phyloP scores from a whole-genome alignment of 1,139 yeast species.

The Geotrichum phurueaensis region DNA sequence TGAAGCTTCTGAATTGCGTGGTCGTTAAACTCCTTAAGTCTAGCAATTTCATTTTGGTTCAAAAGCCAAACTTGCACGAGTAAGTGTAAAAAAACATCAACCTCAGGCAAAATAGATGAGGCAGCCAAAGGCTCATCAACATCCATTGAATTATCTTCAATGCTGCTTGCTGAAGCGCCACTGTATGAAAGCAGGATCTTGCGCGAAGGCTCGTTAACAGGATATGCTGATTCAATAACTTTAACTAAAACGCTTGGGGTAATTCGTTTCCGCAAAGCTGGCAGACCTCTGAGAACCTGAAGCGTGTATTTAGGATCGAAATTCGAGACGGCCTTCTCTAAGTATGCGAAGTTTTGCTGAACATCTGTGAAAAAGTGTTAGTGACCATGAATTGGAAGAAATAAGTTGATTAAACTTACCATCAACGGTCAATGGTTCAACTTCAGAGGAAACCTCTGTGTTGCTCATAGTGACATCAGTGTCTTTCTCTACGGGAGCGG shows the following conservation, averaged over 20 bases:
- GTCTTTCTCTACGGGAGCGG: conserved; percentile 9
- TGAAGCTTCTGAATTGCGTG: conserved; percentile 53
- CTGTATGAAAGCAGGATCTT: conserved; percentile 41
- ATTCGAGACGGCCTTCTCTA: conserved; percentile 65
- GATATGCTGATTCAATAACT: conserved; percentile 52
- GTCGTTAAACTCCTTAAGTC: conserved; percentile 30
- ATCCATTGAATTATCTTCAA: conserved; percentile 25
- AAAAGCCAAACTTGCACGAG: conserved; percentile 70
- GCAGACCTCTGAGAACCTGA: conserved; percentile 78
- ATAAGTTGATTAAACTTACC: conserved; percentile 24
- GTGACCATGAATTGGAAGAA: conserved; percentile 37
- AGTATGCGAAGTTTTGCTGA: conserved; percentile 48
- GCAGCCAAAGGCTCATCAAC: conserved; percentile 28
- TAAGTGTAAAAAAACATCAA: conserved; percentile 74
- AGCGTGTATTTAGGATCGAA: conserved; percentile 84
- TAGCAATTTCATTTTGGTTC: conserved; percentile 45
- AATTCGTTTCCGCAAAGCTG: conserved; percentile 63
- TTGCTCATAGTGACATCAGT: conserved; percentile 13
- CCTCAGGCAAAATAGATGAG: conserved; percentile 56
- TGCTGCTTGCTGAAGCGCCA: conserved; percentile 16
- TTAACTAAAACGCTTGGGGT: conserved; percentile 49
- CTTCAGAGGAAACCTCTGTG: conserved; percentile 8
- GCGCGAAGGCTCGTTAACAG: conserved; percentile 42
- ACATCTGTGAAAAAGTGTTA: conserved; percentile 43
- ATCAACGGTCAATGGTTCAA: conserved; percentile 17